phyloP scores from a whole-genome alignment of 2,329 filamentous ascomycete species.

The Aspergillus sp. region DNA sequence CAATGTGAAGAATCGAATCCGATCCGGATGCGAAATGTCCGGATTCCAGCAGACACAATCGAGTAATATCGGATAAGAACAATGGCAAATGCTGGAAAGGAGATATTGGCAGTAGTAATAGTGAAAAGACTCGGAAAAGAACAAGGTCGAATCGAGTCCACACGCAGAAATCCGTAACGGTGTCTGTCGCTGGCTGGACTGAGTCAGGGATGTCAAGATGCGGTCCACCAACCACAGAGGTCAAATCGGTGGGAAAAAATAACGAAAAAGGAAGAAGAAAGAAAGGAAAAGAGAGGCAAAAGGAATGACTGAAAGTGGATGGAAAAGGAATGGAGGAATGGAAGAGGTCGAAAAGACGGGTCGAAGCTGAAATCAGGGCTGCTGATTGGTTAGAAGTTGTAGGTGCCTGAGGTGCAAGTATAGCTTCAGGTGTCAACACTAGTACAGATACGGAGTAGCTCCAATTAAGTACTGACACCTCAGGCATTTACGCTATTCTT shows the following conservation, averaged over 20 bases:
- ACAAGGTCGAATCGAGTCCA: background rate
- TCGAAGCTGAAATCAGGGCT: background rate
- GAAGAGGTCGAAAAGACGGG: background rate
- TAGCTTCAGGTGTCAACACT: background rate
- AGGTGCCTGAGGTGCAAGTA: slow-evolving; percentile 9
- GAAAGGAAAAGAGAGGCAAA: background rate
- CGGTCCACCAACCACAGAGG: background rate
- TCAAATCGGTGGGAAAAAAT: background rate
- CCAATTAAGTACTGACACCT: background rate
- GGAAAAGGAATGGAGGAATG: slow-evolving; percentile 2
- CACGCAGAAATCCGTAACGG: background rate
- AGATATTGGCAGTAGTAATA: background rate
- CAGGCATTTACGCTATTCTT: background rate
- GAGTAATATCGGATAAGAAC: no score
- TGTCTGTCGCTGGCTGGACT: background rate
- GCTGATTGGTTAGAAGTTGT: background rate
- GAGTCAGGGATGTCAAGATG: background rate
- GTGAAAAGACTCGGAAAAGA: background rate
- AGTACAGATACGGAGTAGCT: background rate
- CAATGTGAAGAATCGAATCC: no score
- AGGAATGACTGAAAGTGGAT: background rate
- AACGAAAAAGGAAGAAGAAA: background rate
- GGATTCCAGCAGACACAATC: no score
- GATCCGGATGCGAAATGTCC: no score
- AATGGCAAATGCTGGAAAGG: no score